Base-by-base conservation (phyloP, 768 basidiomycete species). In the Podaxis mareebaensis region DNA sequence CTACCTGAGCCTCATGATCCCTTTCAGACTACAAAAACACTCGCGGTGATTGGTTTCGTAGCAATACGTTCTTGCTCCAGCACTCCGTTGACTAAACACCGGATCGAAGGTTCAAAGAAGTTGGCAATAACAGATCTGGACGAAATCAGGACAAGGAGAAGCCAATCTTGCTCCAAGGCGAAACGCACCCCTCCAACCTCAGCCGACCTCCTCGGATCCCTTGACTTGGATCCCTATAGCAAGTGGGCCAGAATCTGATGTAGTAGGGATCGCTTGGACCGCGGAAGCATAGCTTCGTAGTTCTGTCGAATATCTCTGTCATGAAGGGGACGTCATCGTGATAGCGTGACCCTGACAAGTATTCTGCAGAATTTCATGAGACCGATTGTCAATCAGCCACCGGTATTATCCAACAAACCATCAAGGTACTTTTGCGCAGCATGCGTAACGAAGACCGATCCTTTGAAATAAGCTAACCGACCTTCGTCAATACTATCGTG, bases 361-460 rank as follows among this genome's bases (percentile, higher is more conserved):
- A 39, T 10, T 62, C 69, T 70, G 39, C 3, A 22, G 11, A 28
- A 8, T 53, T 7, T 22, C 28, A 36, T 38, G 17, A 4, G 24
- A 36, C 7, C 42, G 2, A 44, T 33, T 6, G 6, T 15, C n/a
- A 7, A 15, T 13, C 4, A n/a, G 15, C 11, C 22, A 0, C 7
- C 5, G 12, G 12, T 13, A n/a, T 17, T 44, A n/a, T 11, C 42
- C 42, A 11, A 67, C 65, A 24, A 64, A 81, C 82, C 66, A 65
- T 72, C 53, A 10, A 84, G 72, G 64, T 74, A 75, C 33, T 70
- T 61, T 13, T 66, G 66, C 17, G 81, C 81, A 10, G 76, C 74
- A 28, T 67, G 73, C 15, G 75, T 79, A 17, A 84, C 79, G 54
- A 80, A 82, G 17, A 82, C 69, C 0, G 81, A 81, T n/a, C 83